phyloP scores from a whole-genome alignment of 2,329 filamentous ascomycete species.

The Ascochyta pisi region DNA sequence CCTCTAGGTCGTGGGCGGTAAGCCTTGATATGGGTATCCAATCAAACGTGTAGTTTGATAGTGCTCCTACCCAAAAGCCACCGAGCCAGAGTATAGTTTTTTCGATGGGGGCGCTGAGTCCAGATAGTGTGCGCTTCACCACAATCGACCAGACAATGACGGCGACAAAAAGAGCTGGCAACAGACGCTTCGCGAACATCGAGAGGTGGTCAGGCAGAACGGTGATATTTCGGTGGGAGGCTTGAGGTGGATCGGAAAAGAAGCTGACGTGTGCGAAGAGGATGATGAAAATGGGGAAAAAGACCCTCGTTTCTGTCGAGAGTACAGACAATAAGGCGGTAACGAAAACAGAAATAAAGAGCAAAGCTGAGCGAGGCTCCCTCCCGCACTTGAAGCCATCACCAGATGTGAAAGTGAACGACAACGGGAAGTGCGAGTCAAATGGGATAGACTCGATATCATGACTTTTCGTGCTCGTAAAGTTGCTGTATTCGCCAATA shows the following conservation, averaged over 20 bases:
- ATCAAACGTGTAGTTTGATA: slow-evolving; percentile 94
- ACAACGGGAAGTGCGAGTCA: slow-evolving; percentile 85
- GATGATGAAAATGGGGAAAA: slow-evolving; percentile 82
- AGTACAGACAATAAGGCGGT: slow-evolving; percentile 78
- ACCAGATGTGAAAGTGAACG: slow-evolving; percentile 75
- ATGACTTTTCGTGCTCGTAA: slow-evolving; percentile 66
- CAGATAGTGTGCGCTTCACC: slow-evolving; percentile 73
- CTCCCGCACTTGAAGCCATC: slow-evolving; percentile 67
- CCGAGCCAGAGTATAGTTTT: slow-evolving; percentile 90
- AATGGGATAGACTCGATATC: slow-evolving; percentile 80
- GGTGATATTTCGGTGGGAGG: slow-evolving; percentile 56
- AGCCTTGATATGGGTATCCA: slow-evolving; percentile 91
- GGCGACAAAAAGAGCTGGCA: slow-evolving; percentile 84
- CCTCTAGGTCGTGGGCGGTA: slow-evolving; percentile 82
- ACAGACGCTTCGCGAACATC: slow-evolving; percentile 76
- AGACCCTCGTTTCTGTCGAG: slow-evolving; percentile 75
- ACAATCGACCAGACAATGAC: slow-evolving; percentile 87
- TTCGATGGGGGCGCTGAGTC: slow-evolving; percentile 81
- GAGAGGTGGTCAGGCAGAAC: slow-evolving; percentile 57
- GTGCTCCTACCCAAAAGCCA: slow-evolving; percentile 83
- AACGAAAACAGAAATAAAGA: slow-evolving; percentile 79
- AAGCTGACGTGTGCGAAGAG: slow-evolving; percentile 88
- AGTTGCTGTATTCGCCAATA: slow-evolving; percentile 70
- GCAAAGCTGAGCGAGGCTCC: slow-evolving; percentile 80
- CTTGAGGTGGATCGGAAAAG: slow-evolving; percentile 81